phyloP scores from a whole-genome alignment of 1,284 basidiomycete genomes.

The Neonothopanus nambi region DNA sequence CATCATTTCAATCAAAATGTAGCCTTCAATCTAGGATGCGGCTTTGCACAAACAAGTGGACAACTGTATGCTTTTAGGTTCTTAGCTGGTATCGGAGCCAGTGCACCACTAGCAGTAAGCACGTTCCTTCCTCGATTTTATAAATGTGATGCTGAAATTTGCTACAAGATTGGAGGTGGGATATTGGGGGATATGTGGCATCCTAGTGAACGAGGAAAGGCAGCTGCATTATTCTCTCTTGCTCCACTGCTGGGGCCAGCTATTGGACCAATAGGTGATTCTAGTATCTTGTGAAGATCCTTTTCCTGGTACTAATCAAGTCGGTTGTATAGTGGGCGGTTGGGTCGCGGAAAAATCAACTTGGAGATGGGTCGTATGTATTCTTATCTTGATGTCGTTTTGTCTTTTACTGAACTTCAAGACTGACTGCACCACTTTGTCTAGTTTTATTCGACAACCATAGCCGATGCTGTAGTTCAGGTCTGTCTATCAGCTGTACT shows the following conservation, averaged over 20 bases:
- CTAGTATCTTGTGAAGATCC: background rate
- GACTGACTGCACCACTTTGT: no score
- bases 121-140: background rate
- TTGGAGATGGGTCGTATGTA: constrained; percentile 38
- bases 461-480: constrained; percentile 31
- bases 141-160: background rate
- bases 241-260: constrained; percentile 45
- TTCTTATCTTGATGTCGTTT: no score
- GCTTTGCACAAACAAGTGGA: background rate
- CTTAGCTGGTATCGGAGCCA: background rate
- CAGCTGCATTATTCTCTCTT: constrained; percentile 49
- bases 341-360: constrained; percentile 41
- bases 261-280: constrained; percentile 32
- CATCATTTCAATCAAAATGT: background rate
- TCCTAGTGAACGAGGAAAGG: constrained; percentile 46
- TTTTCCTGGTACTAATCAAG: background rate
- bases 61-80: background rate
- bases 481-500: constrained; percentile 17
- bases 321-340: constrained; percentile 30
- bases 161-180: constrained; percentile 25
- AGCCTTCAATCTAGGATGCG: background rate
- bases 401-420: no score
- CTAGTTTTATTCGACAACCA: no score
- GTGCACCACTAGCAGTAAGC: background rate
- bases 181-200: constrained; percentile 50